Conservation (phyloP, 495 filamentous ascomycete genomes). For the Lophium mytilinum region DNA sequence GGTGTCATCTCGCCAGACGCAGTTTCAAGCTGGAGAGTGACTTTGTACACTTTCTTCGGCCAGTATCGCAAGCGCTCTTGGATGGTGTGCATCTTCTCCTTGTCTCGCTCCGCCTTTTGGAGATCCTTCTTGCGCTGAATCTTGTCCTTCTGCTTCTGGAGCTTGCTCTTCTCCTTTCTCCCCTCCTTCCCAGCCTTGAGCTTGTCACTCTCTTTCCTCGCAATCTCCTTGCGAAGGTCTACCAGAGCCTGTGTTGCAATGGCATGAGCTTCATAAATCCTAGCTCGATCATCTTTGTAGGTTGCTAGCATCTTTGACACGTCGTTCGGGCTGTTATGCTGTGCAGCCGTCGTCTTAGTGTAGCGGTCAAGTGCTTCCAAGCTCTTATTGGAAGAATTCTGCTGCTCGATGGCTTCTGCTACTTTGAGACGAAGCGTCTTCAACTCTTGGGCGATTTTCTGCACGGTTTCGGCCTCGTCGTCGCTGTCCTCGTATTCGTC, state of each 20-base stretch:
- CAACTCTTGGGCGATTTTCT: slow-evolving; percentile 22
- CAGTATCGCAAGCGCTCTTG: slow-evolving; percentile 48
- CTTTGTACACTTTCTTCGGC: slow-evolving; percentile 48
- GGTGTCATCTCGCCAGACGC: slow-evolving; percentile 39
- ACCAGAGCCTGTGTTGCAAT: slow-evolving; percentile 28
- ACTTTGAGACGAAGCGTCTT: slow-evolving; percentile 20
- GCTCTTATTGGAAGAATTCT: slow-evolving; percentile 30
- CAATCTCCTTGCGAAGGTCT: slow-evolving; percentile 23
- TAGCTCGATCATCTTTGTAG: slow-evolving; percentile 43
- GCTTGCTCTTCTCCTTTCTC: slow-evolving; percentile 33
- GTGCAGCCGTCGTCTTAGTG: slow-evolving; percentile 3
- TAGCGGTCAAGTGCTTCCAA: slow-evolving; percentile 15
- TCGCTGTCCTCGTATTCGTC: slow-evolving; percentile 29
- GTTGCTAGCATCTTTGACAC: slow-evolving; percentile 32
- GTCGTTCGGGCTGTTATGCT: slow-evolving; percentile 24
- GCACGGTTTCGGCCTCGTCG: slow-evolving; percentile 21
- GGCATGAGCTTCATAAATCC: slow-evolving; percentile 39
- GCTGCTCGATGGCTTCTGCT: slow-evolving; percentile 28
- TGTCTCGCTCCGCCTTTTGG: slow-evolving; percentile 35
- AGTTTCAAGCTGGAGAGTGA: slow-evolving; percentile 52
- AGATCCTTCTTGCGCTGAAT: slow-evolving; percentile 30
- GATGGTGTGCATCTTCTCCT: slow-evolving; percentile 45
- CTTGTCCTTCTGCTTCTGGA: slow-evolving; percentile 31
- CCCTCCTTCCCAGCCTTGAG: slow-evolving; percentile 30
- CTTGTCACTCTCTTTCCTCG: slow-evolving; percentile 33